Evolutionary conservation across 2,329 filamentous ascomycete species (phyloP).

Genomic region (Cladosporium oxysporum): DNA sequence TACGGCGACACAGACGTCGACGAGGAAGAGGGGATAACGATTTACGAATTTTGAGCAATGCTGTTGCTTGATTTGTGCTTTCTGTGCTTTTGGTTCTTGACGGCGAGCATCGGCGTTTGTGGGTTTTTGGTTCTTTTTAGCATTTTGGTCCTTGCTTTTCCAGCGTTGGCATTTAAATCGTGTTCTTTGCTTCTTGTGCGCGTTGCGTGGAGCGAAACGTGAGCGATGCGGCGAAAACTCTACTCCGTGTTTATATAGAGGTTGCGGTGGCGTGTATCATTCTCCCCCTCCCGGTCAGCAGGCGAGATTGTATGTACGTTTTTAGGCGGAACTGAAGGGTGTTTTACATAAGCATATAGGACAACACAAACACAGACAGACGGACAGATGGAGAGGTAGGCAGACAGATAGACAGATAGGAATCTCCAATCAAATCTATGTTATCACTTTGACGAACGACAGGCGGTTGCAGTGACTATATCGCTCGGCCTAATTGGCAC

Average conservation of each 20-base stretch:
- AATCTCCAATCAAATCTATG: slow-evolving; percentile 8
- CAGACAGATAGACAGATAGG: slow-evolving; percentile 1
- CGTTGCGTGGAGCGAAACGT: not conserved
- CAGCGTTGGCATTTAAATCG: not conserved
- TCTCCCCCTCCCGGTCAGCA: not conserved
- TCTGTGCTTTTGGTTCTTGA: not conserved
- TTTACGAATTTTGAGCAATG: slow-evolving; percentile 26
- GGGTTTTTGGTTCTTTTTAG: not conserved
- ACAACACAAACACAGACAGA: not conserved
- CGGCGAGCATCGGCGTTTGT: not conserved
- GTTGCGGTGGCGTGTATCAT: not conserved
- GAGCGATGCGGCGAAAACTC: not conserved
- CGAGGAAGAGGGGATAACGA: slow-evolving; percentile 28
- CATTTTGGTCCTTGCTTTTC: not conserved
- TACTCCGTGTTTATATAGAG: not conserved
- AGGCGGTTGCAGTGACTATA: not conserved
- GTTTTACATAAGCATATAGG: slow-evolving; percentile 9
- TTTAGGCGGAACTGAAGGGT: not conserved
- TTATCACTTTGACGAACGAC: not conserved
- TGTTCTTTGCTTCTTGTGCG: not conserved
- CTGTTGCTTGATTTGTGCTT: not conserved
- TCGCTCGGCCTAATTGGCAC: not conserved
- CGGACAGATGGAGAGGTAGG: not conserved
- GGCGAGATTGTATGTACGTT: not conserved
- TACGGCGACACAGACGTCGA: slow-evolving; percentile 29